Evolutionary conservation across 495 filamentous ascomycete species (phyloP), one percentile per base, ranked within the genome.

Genomic region (Tricharina praecox): DNA sequence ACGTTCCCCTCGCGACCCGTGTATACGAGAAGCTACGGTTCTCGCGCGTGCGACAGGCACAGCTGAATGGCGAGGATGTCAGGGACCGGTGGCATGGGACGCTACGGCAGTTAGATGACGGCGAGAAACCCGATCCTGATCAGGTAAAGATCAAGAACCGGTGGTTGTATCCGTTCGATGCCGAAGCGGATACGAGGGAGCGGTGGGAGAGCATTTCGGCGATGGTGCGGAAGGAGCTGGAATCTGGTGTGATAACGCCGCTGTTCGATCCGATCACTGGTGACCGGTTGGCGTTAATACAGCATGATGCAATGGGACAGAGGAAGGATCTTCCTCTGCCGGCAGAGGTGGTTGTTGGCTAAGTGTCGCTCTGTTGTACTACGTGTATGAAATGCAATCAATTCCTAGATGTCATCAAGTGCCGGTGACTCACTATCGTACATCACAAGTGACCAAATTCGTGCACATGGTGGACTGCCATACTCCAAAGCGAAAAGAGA

Each of bases 21-120:
- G 60, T 62, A 3, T 73, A 73, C 57, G 70, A 73, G 55, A 72
- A 71, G 54, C 52, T 73, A 20, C 60, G 70, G 5, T 73, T 73
- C 50, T 53, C 51, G 4, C 51, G 70, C 34, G 67, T 66, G 3
- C 52, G 69, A 3, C 54, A 64, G 24, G 68, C 66, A 38, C 70
- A 72, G 52, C 63, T 61, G 13, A 71, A 73, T 48, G 70, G 70
- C 0, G 68, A 71, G 52, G 70, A 72, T 49, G 40, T 73, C 23
- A 49, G 70, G n/a, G 68, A 72, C 51, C 55, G 70, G 15, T 73
- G 70, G 70, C 70, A 73, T 46, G 67, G 62, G 48, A 67, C 66
- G 32, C 56, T 73, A 18, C 71, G 68, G 53, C 54, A 62, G 24
- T 61, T 68, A 15, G 68, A 67, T 11, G 64, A 67, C n/a, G 63